These are phyloP conservation scores for Jaenimonas drosophilae DNA, from an alignment of 208 protist species.

Conservation along the genomic window DNA sequence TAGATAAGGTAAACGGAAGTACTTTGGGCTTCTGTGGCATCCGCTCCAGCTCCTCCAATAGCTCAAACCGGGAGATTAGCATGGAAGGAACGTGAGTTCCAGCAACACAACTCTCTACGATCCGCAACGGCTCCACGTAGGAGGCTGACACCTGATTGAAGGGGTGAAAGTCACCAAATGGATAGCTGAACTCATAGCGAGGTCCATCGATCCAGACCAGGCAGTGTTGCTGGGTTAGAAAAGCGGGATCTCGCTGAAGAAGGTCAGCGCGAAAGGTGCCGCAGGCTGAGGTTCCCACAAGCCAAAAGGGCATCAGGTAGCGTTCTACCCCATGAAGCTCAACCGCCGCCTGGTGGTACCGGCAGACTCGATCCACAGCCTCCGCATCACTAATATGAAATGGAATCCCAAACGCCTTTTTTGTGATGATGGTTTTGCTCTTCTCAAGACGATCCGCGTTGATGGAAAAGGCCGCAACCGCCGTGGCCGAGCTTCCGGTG, in stretches of 20 bases:
- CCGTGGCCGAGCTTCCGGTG: slow-evolving; percentile 6
- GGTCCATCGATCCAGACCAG: slow-evolving; percentile 77
- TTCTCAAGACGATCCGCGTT: slow-evolving; percentile 54
- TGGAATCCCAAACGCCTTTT: slow-evolving; percentile 68
- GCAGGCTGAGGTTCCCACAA: slow-evolving; percentile 47
- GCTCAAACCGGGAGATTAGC: slow-evolving; percentile 81
- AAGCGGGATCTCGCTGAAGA: slow-evolving; percentile 66
- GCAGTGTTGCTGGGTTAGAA: slow-evolving; percentile 68
- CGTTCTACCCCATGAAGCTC: slow-evolving; percentile 55
- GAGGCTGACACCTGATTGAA: slow-evolving; percentile 80
- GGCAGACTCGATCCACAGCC: slow-evolving; percentile 65
- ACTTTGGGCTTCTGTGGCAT: slow-evolving; percentile 49
- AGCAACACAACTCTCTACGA: slow-evolving; percentile 57
- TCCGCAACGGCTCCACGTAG: slow-evolving; percentile 58
- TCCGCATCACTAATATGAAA: slow-evolving; percentile 71
- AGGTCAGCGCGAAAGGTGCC: slow-evolving; percentile 73
- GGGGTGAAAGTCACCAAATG: slow-evolving; percentile 73
- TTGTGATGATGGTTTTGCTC: slow-evolving; percentile 45
- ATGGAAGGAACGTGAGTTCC: slow-evolving; percentile 84
- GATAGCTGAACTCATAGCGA: slow-evolving; percentile 80
- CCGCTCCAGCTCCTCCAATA: slow-evolving; percentile 62
- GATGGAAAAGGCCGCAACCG: slow-evolving; percentile 49
- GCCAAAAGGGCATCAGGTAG: slow-evolving; percentile 84
- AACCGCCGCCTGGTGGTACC: slow-evolving; percentile 61
- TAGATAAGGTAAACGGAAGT: slow-evolving; percentile 84